These are phyloP conservation scores for Mycogone perniciosa DNA, from an alignment of 2,329 filamentous ascomycete species.

Conservation along the genomic window DNA sequence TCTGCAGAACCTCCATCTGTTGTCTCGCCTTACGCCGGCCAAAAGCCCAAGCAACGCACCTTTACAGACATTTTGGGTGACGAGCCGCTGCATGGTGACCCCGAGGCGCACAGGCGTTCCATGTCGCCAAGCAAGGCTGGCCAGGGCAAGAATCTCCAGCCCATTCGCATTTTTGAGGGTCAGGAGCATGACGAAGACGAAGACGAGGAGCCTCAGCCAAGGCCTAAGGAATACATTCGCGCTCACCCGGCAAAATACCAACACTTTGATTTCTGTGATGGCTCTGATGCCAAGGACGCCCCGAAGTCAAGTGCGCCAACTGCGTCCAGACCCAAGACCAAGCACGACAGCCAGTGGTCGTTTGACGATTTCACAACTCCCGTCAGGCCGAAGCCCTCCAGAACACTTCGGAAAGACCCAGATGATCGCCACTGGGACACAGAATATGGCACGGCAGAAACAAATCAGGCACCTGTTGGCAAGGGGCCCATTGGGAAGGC, in stretches of 20 bases:
- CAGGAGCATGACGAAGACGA: slow-evolving; percentile 39
- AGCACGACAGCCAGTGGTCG: slow-evolving; percentile 71
- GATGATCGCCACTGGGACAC: slow-evolving; percentile 76
- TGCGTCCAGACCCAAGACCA: slow-evolving; percentile 45
- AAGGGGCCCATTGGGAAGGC: slow-evolving; percentile 35
- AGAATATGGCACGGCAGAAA: slow-evolving; percentile 35
- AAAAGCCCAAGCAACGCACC: slow-evolving; percentile 58
- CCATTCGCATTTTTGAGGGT: slow-evolving; percentile 58
- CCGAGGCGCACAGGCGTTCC: slow-evolving; percentile 44
- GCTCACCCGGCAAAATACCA: slow-evolving; percentile 74
- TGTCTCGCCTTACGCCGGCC: slow-evolving; percentile 56
- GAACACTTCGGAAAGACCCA: slow-evolving; percentile 40
- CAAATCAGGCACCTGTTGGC: neutral
- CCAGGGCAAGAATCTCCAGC: slow-evolving; percentile 54
- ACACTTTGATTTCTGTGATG: slow-evolving; percentile 78
- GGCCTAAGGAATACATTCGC: slow-evolving; percentile 36
- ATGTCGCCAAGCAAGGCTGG: slow-evolving; percentile 46
- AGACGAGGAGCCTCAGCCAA: slow-evolving; percentile 31
- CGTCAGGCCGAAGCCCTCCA: slow-evolving; percentile 60
- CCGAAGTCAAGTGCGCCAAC: slow-evolving; percentile 35
- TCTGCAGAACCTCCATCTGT: slow-evolving; percentile 39
- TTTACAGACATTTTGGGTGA: slow-evolving; percentile 65
- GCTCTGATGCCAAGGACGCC: slow-evolving; percentile 45
- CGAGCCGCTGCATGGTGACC: slow-evolving; percentile 39
- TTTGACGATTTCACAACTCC: slow-evolving; percentile 87